Evolutionary conservation across 2,329 filamentous ascomycete species (phyloP).

Genomic region (Xylariaceae sp.): DNA sequence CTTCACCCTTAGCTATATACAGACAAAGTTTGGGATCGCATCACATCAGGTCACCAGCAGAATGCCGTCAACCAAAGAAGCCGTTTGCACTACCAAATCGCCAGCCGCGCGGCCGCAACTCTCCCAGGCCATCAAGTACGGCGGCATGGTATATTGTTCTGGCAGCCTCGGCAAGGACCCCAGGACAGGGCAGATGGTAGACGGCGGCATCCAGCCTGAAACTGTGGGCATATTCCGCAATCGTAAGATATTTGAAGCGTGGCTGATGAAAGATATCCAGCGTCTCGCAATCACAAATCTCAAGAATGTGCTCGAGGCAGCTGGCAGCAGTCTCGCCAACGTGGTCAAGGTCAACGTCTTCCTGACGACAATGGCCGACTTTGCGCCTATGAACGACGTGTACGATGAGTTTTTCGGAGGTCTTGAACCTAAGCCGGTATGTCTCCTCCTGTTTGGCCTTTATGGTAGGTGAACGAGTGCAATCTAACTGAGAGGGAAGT

Average conservation of each 20-base stretch:
- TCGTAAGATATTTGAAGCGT: neutral
- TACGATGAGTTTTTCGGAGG: slow-evolving; percentile 48
- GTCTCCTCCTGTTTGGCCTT: slow-evolving; percentile 41
- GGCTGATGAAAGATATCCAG: slow-evolving; percentile 32
- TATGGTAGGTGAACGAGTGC: neutral
- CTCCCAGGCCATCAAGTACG: slow-evolving; percentile 59
- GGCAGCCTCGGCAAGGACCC: slow-evolving; percentile 60
- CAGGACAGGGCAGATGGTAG: slow-evolving; percentile 50
- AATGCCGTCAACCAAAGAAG: slow-evolving; percentile 19
- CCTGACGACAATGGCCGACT: slow-evolving; percentile 63
- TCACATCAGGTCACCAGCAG: neutral
- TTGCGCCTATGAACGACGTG: slow-evolving; percentile 56
- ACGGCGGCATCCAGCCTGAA: slow-evolving; percentile 54
- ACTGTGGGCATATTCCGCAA: slow-evolving; percentile 37
- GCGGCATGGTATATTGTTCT: slow-evolving; percentile 70
- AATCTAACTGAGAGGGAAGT: slow-evolving; percentile 27
- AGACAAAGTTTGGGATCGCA: no score
- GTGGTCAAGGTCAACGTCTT: slow-evolving; percentile 68
- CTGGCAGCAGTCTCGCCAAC: slow-evolving; percentile 57
- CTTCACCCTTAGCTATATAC: no score
- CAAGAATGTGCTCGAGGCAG: slow-evolving; percentile 55
- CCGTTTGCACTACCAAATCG: slow-evolving; percentile 45
- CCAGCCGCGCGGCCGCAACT: slow-evolving; percentile 54
- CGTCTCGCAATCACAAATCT: slow-evolving; percentile 59
- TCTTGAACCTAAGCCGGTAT: slow-evolving; percentile 45